These are phyloP conservation scores for Sisymbrium irio DNA, from an alignment of 345 rosid genomes.

Conservation along the genomic window DNA sequence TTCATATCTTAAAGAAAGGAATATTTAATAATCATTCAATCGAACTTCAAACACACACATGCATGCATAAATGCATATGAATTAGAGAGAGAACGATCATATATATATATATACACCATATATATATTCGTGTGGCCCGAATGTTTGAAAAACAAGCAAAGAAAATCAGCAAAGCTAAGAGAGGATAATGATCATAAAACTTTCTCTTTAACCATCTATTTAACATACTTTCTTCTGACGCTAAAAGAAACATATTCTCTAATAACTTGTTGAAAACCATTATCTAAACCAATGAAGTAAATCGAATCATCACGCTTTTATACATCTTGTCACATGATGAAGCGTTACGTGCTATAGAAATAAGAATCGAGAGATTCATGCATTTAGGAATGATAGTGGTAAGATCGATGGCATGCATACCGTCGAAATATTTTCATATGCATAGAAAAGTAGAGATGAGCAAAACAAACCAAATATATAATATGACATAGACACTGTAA, in stretches of 20 bases:
- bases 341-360: conserved; percentile 22
- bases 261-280: conserved; percentile 24
- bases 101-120: background rate
- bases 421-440: background rate
- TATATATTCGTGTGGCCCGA: conserved; percentile 52
- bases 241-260: conserved; percentile 31
- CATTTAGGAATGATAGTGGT: background rate
- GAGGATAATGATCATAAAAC: conserved; percentile 44
- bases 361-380: conserved; percentile 19
- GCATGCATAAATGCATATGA: conserved; percentile 29
- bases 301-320: conserved; percentile 27
- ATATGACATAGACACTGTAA: background rate
- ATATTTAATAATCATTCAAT: conserved; percentile 38
- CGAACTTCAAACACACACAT: conserved; percentile 31
- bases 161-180: conserved; percentile 32
- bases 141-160: conserved; percentile 77
- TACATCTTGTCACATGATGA: conserved; percentile 15
- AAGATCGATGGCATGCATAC: background rate
- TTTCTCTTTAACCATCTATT: conserved; percentile 56
- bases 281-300: conserved; percentile 1
- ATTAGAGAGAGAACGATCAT: background rate
- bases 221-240: conserved; percentile 23
- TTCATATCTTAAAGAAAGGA: conserved; percentile 38
- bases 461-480: background rate
- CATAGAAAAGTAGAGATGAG: background rate